phyloP scores from a whole-genome alignment of 1,284 basidiomycete species.

The Puccinia triticina region DNA sequence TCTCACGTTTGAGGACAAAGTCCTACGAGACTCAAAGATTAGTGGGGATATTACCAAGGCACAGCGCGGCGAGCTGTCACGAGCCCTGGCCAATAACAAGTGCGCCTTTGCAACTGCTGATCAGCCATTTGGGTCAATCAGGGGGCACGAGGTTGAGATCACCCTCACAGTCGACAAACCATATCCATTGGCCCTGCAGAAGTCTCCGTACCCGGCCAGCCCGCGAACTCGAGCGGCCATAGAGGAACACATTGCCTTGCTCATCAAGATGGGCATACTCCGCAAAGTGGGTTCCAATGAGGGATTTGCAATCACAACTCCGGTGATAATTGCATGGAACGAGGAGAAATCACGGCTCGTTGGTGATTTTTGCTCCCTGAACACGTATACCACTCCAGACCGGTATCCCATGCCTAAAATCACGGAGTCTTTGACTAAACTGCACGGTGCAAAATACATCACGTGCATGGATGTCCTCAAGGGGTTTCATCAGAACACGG shows the following conservation, averaged over 20 bases:
- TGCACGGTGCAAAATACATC: not conserved
- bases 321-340: not conserved
- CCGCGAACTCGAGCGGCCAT: not conserved
- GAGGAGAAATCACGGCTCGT: not conserved
- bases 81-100: no score
- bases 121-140: not conserved
- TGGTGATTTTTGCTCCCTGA: no score
- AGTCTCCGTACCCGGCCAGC: constrained; percentile 1
- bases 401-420: not conserved
- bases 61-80: no score
- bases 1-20: no score
- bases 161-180: not conserved
- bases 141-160: not conserved
- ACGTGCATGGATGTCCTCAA: constrained; percentile 20
- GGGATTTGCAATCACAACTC: not conserved
- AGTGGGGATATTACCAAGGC: no score
- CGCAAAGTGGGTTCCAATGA: not conserved
- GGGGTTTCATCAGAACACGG: constrained; percentile 19
- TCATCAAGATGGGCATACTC: no score
- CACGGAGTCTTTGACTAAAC: not conserved
- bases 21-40: no score
- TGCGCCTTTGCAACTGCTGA: not conserved
- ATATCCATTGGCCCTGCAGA: not conserved
- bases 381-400: no score
- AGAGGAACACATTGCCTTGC: constrained; percentile 3